Conservation (phyloP, 2,329 filamentous ascomycete genomes). For the Hypoxylon rubiginosum region DNA sequence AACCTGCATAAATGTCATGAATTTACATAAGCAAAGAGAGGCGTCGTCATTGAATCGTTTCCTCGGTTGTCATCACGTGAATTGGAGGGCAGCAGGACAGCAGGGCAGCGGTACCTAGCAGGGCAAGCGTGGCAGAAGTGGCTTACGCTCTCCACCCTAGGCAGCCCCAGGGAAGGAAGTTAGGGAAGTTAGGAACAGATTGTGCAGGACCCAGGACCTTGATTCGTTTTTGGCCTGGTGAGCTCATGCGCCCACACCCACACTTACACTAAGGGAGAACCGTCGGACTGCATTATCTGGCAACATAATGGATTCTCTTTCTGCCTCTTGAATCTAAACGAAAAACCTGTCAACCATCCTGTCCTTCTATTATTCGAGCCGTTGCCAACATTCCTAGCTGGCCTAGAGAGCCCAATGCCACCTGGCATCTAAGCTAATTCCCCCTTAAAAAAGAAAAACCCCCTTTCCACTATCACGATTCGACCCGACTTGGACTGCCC, state of each 20-base stretch:
- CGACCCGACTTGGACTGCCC: slow-evolving; percentile 27
- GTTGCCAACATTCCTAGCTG: slow-evolving; percentile 47
- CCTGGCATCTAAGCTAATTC: slow-evolving; percentile 45
- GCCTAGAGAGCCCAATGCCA: slow-evolving; percentile 54
- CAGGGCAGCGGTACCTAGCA: too few relatives aligned
- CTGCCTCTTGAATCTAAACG: slow-evolving; percentile 24
- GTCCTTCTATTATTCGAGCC: slow-evolving; percentile 24
- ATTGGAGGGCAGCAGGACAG: neutral
- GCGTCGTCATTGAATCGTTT: slow-evolving; percentile 22
- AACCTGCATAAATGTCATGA: neutral
- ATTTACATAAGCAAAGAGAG: slow-evolving; percentile 1
- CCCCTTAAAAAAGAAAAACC: slow-evolving; percentile 30
- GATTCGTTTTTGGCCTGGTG: slow-evolving; percentile 36
- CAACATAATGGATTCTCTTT: slow-evolving; percentile 40
- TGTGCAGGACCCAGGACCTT: slow-evolving; percentile 35
- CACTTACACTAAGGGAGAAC: slow-evolving; percentile 10
- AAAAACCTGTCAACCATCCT: slow-evolving; percentile 21
- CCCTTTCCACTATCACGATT: slow-evolving; percentile 49
- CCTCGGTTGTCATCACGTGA: slow-evolving; percentile 28
- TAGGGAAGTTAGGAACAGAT: slow-evolving; percentile 34
- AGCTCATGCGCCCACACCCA: slow-evolving; percentile 39
- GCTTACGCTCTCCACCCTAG: slow-evolving; percentile 2
- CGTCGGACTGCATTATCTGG: slow-evolving; percentile 43
- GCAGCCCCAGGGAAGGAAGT: neutral
- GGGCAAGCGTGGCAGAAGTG: slow-evolving; percentile 2